phyloP scores from a whole-genome alignment of 2,329 filamentous ascomycete genomes.

The Fusarium albidum region DNA sequence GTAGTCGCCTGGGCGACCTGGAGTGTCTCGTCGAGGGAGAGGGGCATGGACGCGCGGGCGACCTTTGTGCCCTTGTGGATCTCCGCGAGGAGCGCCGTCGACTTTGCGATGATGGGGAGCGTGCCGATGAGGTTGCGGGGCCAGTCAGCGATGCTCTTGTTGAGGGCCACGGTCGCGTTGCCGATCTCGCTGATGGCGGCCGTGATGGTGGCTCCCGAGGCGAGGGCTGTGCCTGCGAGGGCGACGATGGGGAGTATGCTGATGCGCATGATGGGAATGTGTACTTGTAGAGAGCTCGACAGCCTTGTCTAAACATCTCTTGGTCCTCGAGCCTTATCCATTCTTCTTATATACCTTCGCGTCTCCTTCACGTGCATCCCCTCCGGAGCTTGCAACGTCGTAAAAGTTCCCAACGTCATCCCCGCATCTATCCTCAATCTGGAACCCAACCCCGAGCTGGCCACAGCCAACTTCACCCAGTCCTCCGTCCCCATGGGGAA shows the following conservation, averaged over 20 bases:
- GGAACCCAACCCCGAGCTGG: conserved; percentile 25
- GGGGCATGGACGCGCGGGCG: conserved; percentile 47
- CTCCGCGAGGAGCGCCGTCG: conserved; percentile 48
- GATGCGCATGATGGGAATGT: conserved; percentile 38
- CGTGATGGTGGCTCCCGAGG: conserved; percentile 46
- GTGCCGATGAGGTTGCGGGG: conserved; percentile 48
- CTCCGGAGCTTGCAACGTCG: conserved; percentile 22
- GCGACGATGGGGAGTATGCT: conserved; percentile 33
- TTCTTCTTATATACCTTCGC: conserved; percentile 28
- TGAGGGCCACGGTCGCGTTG: conserved; percentile 44
- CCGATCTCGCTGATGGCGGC: conserved; percentile 47
- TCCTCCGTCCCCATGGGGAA: conserved; percentile 30
- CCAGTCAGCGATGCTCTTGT: conserved; percentile 47
- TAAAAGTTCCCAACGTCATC: conserved; percentile 29
- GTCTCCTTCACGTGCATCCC: conserved; percentile 25
- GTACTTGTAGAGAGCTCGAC: conserved; percentile 9
- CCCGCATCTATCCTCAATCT: conserved; percentile 35
- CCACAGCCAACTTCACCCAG: conserved; percentile 13
- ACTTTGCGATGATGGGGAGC: conserved; percentile 51
- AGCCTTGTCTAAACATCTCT: conserved; percentile 16
- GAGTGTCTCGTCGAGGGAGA: conserved; percentile 50
- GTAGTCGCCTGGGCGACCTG: conserved; percentile 48
- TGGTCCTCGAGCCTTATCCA: conserved; percentile 4
- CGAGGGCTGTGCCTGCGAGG: conserved; percentile 40
- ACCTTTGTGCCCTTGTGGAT: conserved; percentile 50